Evolutionary conservation across 352 stramenopile species (phyloP), one percentile per base, ranked within the genome.

Genomic region (Globisporangium abappressorium): DNA sequence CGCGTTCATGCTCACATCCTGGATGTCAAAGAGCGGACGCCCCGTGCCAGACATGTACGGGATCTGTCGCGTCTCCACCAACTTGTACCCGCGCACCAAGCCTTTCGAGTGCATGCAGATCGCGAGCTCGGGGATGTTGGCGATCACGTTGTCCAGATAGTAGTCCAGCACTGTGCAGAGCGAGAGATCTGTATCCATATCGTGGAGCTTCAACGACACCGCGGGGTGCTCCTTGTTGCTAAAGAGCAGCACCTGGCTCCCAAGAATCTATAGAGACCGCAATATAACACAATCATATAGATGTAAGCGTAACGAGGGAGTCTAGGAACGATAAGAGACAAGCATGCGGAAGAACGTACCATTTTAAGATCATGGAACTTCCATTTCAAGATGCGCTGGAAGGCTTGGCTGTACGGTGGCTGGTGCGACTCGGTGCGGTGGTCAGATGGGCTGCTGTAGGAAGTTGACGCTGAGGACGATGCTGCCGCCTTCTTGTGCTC

Each of bases 281-380:
- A 46, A 36, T 0, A 69, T 8, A 54, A 34, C n/a, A 59, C 28
- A 59, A 20, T 36, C 36, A 7, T 5, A 62, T n/a, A 68, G 8
- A 33, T 3, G 15, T 20, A 51, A 34, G 26, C 14, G 28, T 33
- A 33, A 11, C 12, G 36, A 22, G 18, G 43, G 20, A 51, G 43
- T 24, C 20, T 24, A 22, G 18, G 18, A 28, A 38, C 22, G 15
- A 46, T 34, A 26, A 33, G 41, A 15, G 5, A 33, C 59, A 64
- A 62, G 11, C 55, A 36, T 41, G 58, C 6, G 6, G 14, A 64
- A 5, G 0, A 49, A 60, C 71, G 28, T 66, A 92, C 81, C 87
- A 95, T 95, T 76, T 93, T 93, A 26, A 95, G 73, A 64, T 95
- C 85, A 22, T 92, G 81, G 41, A 95, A 94, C 60, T 92, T 95